Conservation (phyloP, 345 rosid genomes). For the Trapa bicornis region DNA sequence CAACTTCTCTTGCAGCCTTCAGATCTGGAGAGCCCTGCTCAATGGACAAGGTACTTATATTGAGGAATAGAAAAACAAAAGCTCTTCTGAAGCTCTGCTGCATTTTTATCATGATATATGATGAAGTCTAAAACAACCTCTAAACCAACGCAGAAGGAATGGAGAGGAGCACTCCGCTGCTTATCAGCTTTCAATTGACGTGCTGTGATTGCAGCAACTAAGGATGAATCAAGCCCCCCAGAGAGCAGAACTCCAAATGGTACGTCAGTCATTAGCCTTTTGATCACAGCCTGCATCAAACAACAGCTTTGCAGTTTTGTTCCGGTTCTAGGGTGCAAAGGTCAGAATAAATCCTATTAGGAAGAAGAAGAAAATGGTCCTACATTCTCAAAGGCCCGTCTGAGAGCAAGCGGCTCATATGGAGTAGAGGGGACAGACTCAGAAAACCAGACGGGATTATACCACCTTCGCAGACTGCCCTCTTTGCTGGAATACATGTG, state of each 20-base stretch:
- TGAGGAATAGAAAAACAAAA: not conserved
- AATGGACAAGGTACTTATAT: not conserved
- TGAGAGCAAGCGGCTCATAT: slow-evolving; percentile 63
- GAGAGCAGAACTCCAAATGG: slow-evolving; percentile 92
- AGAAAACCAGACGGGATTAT: slow-evolving; percentile 79
- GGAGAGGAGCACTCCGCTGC: slow-evolving; percentile 86
- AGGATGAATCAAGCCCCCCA: slow-evolving; percentile 89
- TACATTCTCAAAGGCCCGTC: slow-evolving; percentile 73
- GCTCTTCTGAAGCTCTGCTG: not conserved
- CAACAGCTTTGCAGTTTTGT: not conserved
- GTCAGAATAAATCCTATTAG: not conserved
- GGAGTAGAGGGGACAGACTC: slow-evolving; percentile 59
- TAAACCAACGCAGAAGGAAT: slow-evolving; percentile 86
- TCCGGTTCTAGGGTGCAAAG: not conserved
- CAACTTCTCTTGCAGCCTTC: slow-evolving; percentile 81
- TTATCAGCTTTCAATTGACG: slow-evolving; percentile 69
- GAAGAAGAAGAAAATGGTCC: slow-evolving; percentile 1
- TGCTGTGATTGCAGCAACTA: slow-evolving; percentile 76
- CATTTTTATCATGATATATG: not conserved
- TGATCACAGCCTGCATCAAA: slow-evolving; percentile 59
- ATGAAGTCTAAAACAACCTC: slow-evolving; percentile 35
- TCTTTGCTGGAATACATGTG: slow-evolving; percentile 81
- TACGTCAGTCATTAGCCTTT: slow-evolving; percentile 88
- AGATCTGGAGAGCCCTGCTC: slow-evolving; percentile 77
- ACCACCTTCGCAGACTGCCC: slow-evolving; percentile 71